A percentile compares a stretch with the other conserved stretches of the same genome.
phyloP scores from a whole-genome alignment of 2,329 filamentous ascomycete species.

The Cucurbitaria berberidis region DNA sequence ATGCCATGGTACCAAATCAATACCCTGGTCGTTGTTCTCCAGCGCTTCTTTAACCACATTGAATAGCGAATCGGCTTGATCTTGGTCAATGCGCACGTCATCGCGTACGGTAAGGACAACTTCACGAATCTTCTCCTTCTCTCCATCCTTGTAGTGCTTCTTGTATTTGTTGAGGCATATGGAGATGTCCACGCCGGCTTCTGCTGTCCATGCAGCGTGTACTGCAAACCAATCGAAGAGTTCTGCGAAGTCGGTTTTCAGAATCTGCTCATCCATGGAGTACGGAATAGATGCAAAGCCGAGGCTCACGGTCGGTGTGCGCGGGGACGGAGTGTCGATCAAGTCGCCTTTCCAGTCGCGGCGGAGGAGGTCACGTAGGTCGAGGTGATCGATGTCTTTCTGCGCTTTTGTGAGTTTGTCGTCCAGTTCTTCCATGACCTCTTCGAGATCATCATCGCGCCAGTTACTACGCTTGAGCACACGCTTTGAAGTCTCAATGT shows the following conservation, averaged over 20 bases:
- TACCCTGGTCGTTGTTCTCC: conserved; percentile 46
- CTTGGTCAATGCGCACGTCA: conserved; percentile 54
- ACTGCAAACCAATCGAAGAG: conserved; percentile 59
- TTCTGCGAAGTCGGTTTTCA: conserved; percentile 55
- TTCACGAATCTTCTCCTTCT: conserved; percentile 57
- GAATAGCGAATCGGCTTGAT: conserved; percentile 54
- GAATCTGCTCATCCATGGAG: conserved; percentile 55
- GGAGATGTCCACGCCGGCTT: conserved; percentile 53
- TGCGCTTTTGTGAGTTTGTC: conserved; percentile 51
- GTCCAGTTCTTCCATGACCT: conserved; percentile 53
- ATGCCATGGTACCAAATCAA: conserved; percentile 54
- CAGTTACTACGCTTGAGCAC: conserved; percentile 53
- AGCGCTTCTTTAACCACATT: conserved; percentile 50
- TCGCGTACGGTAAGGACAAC: conserved; percentile 54
- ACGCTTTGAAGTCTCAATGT: conserved; percentile 49
- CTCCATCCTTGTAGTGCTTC: conserved; percentile 44
- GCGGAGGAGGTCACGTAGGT: conserved; percentile 53
- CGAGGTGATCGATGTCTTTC: conserved; percentile 52
- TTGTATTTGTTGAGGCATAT: conserved; percentile 57
- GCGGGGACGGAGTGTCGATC: conserved; percentile 55
- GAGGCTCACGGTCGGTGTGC: conserved; percentile 55
- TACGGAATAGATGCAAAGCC: conserved; percentile 56
- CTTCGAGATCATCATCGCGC: conserved; percentile 46
- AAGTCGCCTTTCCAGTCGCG: conserved; percentile 58
- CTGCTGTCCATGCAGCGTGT: conserved; percentile 57